Evolutionary conservation across 2,329 filamentous ascomycete genomes (phyloP).

Genomic region (Verruconis gallopava): DNA sequence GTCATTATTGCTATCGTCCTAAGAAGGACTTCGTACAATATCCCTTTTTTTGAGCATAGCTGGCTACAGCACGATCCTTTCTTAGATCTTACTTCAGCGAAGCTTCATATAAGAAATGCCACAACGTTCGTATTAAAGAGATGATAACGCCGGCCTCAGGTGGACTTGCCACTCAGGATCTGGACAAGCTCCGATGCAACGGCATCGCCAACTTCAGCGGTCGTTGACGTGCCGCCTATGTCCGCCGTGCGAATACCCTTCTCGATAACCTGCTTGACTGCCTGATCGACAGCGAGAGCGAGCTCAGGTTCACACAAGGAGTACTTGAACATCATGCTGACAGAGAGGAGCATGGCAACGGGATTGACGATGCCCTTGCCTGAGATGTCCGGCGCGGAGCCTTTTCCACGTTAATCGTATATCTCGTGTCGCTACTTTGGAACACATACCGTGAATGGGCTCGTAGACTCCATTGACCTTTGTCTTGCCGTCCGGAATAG

Average conservation of each 20-base stretch:
- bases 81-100: too few relatives aligned
- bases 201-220: slow-evolving; percentile 70
- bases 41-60: too few relatives aligned
- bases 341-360: slow-evolving; percentile 77
- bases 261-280: slow-evolving; percentile 70
- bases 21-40: too few relatives aligned
- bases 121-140: too few relatives aligned
- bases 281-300: slow-evolving; percentile 66
- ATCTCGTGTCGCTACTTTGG: not conserved
- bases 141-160: too few relatives aligned
- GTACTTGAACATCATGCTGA: slow-evolving; percentile 94
- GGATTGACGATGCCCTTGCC: slow-evolving; percentile 88
- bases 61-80: too few relatives aligned
- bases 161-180: slow-evolving; percentile 3
- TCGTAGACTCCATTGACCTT: slow-evolving; percentile 93
- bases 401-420: slow-evolving; percentile 28
- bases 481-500: slow-evolving; percentile 71
- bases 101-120: too few relatives aligned
- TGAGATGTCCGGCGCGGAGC: slow-evolving; percentile 85
- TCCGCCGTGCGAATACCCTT: slow-evolving; percentile 68
- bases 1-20: too few relatives aligned
- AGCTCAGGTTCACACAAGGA: slow-evolving; percentile 69
- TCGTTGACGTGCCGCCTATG: slow-evolving; percentile 65
- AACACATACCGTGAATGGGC: slow-evolving; percentile 74
- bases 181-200: slow-evolving; percentile 53